These are phyloP conservation scores for Saccharomyces mikatae DNA, from an alignment of 805 yeast species.

Conservation along the genomic window DNA sequence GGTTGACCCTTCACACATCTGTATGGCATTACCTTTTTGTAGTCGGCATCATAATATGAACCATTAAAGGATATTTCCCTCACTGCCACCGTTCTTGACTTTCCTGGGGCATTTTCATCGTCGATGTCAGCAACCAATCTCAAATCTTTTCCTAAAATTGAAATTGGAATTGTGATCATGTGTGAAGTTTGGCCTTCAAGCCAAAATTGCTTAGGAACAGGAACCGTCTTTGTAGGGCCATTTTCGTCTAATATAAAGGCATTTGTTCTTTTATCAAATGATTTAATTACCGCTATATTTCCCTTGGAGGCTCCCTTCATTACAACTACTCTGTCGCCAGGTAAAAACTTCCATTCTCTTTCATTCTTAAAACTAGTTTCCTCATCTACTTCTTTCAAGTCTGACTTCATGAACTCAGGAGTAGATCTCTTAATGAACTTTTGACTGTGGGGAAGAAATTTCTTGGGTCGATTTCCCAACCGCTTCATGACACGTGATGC, in stretches of 20 bases:
- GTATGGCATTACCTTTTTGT: slow-evolving; percentile 65
- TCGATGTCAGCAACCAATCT: slow-evolving; percentile 72
- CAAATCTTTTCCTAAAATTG: slow-evolving; percentile 51
- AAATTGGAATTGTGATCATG: slow-evolving; percentile 59
- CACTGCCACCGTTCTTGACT: slow-evolving; percentile 65
- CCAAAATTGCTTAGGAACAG: slow-evolving; percentile 71
- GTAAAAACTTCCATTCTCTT: slow-evolving; percentile 52
- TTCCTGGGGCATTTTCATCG: slow-evolving; percentile 50
- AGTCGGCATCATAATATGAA: slow-evolving; percentile 62
- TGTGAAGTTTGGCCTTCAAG: slow-evolving; percentile 62
- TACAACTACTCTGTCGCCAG: slow-evolving; percentile 73
- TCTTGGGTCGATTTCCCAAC: slow-evolving; percentile 26
- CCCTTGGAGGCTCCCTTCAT: slow-evolving; percentile 66
- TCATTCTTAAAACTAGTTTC: slow-evolving; percentile 34
- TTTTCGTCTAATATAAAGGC: slow-evolving; percentile 58
- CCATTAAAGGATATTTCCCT: slow-evolving; percentile 63
- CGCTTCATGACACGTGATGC: slow-evolving; percentile 32
- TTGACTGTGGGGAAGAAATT: slow-evolving; percentile 23
- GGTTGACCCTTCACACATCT: slow-evolving; percentile 68
- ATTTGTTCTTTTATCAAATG: slow-evolving; percentile 53
- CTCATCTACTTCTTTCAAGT: slow-evolving; percentile 26
- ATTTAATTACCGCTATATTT: slow-evolving; percentile 58
- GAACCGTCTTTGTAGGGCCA: slow-evolving; percentile 53
- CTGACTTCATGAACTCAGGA: slow-evolving; percentile 33
- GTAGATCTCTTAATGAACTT: slow-evolving; percentile 27